Conservation (phyloP, 176 grass and related monocot species). For the Zoysia japonica region DNA sequence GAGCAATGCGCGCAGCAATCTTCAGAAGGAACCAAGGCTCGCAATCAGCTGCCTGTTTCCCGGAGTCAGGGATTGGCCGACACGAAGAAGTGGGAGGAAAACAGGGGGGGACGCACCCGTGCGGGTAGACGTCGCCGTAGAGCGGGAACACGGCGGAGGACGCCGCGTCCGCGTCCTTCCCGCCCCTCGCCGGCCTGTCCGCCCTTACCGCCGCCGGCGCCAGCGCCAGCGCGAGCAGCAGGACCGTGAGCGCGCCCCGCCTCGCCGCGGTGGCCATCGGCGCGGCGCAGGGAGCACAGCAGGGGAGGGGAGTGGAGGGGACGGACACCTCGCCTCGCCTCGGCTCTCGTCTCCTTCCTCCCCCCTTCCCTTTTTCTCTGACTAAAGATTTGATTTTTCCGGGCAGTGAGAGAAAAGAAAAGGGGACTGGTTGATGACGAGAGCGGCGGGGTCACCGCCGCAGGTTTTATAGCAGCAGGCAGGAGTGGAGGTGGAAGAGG, state of each 20-base stretch:
- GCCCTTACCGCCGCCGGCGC: slow-evolving; percentile 16
- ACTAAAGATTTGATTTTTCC: neutral
- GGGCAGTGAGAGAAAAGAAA: slow-evolving; percentile 1
- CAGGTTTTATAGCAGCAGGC: slow-evolving; percentile 17
- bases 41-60: slow-evolving; percentile 38
- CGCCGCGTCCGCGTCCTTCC: neutral
- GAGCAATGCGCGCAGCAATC: slow-evolving; percentile 23
- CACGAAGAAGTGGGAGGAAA: neutral
- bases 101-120: slow-evolving; percentile 45
- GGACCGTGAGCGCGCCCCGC: slow-evolving; percentile 27
- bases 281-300: neutral
- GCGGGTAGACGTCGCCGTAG: slow-evolving; percentile 81
- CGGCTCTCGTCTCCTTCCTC: slow-evolving; percentile 5
- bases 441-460: neutral
- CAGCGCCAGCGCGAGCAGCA: slow-evolving; percentile 19
- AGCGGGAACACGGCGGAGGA: slow-evolving; percentile 84
- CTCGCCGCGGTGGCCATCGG: slow-evolving; percentile 25
- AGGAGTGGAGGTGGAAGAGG: neutral
- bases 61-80: neutral
- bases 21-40: slow-evolving; percentile 8
- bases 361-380: slow-evolving; percentile 10
- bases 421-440: neutral
- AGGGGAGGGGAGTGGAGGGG: slow-evolving; percentile 17
- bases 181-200: slow-evolving; percentile 42
- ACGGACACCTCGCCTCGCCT: neutral